phyloP scores from a whole-genome alignment of 2,329 filamentous ascomycete species.

The Venturia nashicola region DNA sequence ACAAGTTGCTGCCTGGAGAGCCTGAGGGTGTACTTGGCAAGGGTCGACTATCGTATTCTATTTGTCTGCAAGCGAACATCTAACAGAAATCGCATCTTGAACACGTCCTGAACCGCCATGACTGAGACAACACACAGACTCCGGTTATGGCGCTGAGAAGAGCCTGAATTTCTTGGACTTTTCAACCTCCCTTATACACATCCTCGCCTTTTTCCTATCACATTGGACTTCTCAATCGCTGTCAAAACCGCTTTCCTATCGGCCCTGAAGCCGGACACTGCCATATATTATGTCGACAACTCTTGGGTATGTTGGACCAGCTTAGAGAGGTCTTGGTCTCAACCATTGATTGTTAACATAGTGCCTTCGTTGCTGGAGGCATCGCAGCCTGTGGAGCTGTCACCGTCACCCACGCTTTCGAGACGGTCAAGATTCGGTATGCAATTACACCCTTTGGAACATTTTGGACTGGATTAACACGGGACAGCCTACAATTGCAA shows the following conservation, averaged over 20 bases:
- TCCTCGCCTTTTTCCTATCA: neutral
- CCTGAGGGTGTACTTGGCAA: neutral
- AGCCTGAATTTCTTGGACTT: neutral
- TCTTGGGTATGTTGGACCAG: neutral
- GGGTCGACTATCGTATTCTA: neutral
- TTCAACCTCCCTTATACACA: neutral
- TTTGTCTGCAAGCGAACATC: neutral
- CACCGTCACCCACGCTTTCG: constrained; percentile 93
- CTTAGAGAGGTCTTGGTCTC: neutral
- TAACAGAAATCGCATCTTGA: neutral
- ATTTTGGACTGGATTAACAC: neutral
- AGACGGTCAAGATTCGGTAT: constrained; percentile 96
- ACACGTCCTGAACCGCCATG: neutral
- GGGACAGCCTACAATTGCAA: constrained; percentile 74
- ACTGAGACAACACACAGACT: neutral
- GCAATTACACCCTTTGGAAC: constrained; percentile 13
- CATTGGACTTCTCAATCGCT: neutral
- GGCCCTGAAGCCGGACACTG: neutral
- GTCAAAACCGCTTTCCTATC: neutral
- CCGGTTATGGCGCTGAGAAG: neutral
- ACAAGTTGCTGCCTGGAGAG: no score
- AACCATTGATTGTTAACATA: constrained; percentile 17
- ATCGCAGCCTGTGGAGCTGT: constrained; percentile 96
- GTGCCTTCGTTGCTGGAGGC: constrained; percentile 89
- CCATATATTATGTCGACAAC: constrained; percentile 7